Conservation (phyloP, 1,139 yeast species). For the Candida gigantensis region DNA sequence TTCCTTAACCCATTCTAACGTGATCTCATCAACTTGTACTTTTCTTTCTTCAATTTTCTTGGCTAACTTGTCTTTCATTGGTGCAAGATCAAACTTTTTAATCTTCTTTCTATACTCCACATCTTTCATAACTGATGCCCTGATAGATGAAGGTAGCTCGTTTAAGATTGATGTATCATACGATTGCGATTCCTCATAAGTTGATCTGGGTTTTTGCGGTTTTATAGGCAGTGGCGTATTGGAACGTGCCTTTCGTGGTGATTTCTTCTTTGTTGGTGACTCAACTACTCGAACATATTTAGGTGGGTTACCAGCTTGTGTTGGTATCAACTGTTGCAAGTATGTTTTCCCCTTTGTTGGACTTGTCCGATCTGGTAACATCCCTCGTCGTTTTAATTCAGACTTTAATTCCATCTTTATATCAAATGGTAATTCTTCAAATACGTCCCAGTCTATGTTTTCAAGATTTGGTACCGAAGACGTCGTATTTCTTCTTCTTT, state of each 20-base stretch:
- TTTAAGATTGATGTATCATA: conserved; percentile 45
- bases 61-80: conserved; percentile 33
- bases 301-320: conserved; percentile 30
- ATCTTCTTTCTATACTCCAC: conserved; percentile 31
- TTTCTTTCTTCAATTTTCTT: conserved; percentile 20
- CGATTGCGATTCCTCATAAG: conserved; percentile 19
- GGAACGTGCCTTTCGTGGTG: conserved; percentile 11
- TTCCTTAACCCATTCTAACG: conserved; percentile 27
- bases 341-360: conserved; percentile 28
- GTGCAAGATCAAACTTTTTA: conserved; percentile 28
- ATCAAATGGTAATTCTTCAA: conserved; percentile 53
- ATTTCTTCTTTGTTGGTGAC: conserved; percentile 25
- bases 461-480: conserved; percentile 6
- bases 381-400: conserved; percentile 45
- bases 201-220: conserved; percentile 10
- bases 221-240: conserved; percentile 6
- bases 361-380: conserved; percentile 16
- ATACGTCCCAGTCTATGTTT: conserved; percentile 55
- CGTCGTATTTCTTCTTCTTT: conserved; percentile 2
- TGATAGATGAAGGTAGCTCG: conserved; percentile 49
- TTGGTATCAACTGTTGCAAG: conserved; percentile 44
- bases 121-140: conserved; percentile 44
- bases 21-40: conserved; percentile 21
- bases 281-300: conserved; percentile 39
- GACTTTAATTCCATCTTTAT: conserved; percentile 49